Evolutionary conservation across 2,329 filamentous ascomycete genomes (phyloP).

Genomic region (Ceratocystis harringtonii): DNA sequence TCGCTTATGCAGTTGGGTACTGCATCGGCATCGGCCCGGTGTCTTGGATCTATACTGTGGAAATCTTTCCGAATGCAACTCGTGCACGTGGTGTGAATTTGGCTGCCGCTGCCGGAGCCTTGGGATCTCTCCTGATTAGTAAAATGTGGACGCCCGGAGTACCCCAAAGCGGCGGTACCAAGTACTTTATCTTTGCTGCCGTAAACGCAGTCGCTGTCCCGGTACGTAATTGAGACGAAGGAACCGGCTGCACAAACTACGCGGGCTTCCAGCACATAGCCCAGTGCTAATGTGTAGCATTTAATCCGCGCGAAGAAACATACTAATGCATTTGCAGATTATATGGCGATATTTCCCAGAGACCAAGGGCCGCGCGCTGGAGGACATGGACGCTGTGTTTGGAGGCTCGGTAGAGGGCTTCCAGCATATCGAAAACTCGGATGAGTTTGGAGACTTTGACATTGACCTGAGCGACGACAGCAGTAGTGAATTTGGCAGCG

Average conservation of each 20-base stretch:
- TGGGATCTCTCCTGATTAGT: constrained; percentile 39
- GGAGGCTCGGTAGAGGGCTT: constrained; percentile 15
- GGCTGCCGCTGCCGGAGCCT: constrained; percentile 38
- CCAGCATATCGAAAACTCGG: not conserved
- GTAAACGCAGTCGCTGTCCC: constrained; percentile 35
- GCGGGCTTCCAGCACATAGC: not conserved
- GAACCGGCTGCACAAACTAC: not conserved
- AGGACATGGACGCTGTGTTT: constrained; percentile 33
- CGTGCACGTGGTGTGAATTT: constrained; percentile 42
- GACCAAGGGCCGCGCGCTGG: constrained; percentile 29
- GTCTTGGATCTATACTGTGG: constrained; percentile 44
- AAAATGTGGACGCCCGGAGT: constrained; percentile 31
- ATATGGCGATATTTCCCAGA: constrained; percentile 32
- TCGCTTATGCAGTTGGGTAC: constrained; percentile 43
- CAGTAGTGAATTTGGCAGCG: not conserved
- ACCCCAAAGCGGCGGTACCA: constrained; percentile 30
- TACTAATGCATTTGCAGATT: constrained; percentile 21
- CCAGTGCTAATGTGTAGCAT: not conserved
- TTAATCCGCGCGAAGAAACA: not conserved
- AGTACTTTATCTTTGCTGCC: constrained; percentile 44
- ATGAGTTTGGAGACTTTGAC: not conserved
- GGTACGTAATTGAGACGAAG: constrained; percentile 21
- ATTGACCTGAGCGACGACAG: not conserved
- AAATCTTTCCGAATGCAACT: constrained; percentile 45
- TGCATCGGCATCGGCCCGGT: constrained; percentile 42